These are phyloP conservation scores for Populus pruinosa DNA, from an alignment of 345 rosid genomes.

Conservation along the genomic window DNA sequence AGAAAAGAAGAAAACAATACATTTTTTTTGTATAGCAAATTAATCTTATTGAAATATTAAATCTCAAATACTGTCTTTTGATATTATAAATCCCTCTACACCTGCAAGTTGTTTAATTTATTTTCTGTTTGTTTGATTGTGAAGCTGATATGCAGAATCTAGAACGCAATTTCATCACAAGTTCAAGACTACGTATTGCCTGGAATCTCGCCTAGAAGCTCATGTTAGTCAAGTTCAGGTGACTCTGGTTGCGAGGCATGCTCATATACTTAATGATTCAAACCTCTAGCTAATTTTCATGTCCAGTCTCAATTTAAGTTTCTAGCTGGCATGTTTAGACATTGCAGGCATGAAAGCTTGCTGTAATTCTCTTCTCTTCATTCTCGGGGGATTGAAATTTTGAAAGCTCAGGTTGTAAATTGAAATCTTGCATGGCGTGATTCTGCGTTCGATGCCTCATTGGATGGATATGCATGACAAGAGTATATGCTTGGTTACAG, in stretches of 20 bases:
- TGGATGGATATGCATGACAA: not conserved
- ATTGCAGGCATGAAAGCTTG: not conserved
- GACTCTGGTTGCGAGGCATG: not conserved
- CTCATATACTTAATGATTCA: not conserved
- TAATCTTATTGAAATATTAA: too few species aligned
- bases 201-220: not conserved
- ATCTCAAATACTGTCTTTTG: too few species aligned
- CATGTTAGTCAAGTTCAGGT: not conserved
- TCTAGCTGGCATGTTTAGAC: not conserved
- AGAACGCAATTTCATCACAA: not conserved
- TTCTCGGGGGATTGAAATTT: not conserved
- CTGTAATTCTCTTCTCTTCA: not conserved
- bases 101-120: not conserved
- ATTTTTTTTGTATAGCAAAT: too few species aligned
- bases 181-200: not conserved
- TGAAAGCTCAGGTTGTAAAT: not conserved
- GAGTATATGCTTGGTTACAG: not conserved
- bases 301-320: not conserved
- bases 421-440: not conserved
- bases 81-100: too few species aligned
- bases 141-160: not conserved
- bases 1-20: too few species aligned
- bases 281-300: not conserved
- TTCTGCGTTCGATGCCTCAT: not conserved
- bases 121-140: not conserved